A percentile compares a stretch with the other conserved stretches of the same genome.
phyloP scores from a whole-genome alignment of 306 rosid genomes.

The Mucuna pruriens region DNA sequence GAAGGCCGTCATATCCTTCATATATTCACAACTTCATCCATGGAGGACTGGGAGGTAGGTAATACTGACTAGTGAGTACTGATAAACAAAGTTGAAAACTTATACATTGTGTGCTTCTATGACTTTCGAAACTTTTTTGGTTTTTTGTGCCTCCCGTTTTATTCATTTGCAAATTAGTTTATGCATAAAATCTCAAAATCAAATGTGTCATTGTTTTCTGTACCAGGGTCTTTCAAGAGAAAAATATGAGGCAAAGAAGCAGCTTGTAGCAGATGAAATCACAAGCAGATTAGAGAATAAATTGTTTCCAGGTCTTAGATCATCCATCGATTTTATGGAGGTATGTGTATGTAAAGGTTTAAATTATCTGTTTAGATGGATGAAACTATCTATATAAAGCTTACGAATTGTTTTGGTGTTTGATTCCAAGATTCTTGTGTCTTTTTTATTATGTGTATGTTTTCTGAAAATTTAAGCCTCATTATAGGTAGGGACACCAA shows the following conservation, averaged over 20 bases:
- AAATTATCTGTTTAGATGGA: conserved; percentile 18
- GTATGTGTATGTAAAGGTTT: conserved; percentile 44
- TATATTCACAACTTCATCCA: conserved; percentile 90
- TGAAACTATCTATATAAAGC: background rate
- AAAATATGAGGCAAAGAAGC: conserved; percentile 88
- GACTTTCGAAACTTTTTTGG: conserved; percentile 28
- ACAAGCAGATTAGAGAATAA: conserved; percentile 77
- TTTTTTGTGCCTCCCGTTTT: background rate
- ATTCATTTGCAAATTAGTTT: background rate
- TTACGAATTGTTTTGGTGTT: background rate
- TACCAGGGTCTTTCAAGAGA: conserved; percentile 71
- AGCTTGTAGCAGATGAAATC: conserved; percentile 77
- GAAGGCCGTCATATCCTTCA: conserved; percentile 90
- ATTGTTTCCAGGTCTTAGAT: conserved; percentile 82
- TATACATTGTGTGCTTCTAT: conserved; percentile 16
- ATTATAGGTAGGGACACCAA: conserved; percentile 93
- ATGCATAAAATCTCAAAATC: conserved; percentile 17
- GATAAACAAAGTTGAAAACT: conserved; percentile 27
- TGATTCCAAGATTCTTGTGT: background rate
- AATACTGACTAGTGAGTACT: conserved; percentile 24
- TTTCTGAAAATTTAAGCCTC: conserved; percentile 29
- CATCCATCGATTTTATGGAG: conserved; percentile 83
- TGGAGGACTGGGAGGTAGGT: conserved; percentile 89
- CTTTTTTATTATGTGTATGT: background rate
- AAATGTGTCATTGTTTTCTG: conserved; percentile 29